Percentiles rank a stretch among this genome's conserved stretches.
These are phyloP conservation scores for Phaseolus lunatus DNA, from an alignment of 306 rosid species.

Conservation along the genomic window DNA sequence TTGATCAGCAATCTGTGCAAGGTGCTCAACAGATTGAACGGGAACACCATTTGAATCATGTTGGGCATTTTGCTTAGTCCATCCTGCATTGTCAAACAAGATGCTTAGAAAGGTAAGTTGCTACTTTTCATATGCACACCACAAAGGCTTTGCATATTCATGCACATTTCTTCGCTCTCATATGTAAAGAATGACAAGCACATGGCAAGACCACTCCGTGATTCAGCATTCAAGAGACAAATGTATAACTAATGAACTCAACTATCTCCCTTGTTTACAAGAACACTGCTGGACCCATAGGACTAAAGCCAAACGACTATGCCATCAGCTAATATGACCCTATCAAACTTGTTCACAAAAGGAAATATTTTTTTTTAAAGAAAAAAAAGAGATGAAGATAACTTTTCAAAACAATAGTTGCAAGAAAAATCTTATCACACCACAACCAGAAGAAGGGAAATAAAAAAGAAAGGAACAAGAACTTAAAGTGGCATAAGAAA, in stretches of 20 bases:
- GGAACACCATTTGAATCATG: constrained; percentile 53
- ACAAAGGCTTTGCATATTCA: neutral
- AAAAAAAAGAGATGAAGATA: neutral
- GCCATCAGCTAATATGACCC: neutral
- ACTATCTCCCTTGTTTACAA: neutral
- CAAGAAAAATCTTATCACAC: neutral
- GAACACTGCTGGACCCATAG: neutral
- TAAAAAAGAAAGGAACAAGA: neutral
- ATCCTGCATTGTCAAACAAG: constrained; percentile 53
- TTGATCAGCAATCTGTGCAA: constrained; percentile 48
- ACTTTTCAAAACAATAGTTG: neutral
- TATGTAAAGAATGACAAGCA: constrained; percentile 15
- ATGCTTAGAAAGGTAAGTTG: constrained; percentile 15
- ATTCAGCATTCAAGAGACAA: neutral
- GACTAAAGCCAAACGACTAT: neutral
- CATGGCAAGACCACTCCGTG: constrained; percentile 19
- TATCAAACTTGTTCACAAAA: constrained; percentile 16
- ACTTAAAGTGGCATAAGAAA: neutral
- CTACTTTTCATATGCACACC: constrained; percentile 14
- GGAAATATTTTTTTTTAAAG: constrained; percentile 8
- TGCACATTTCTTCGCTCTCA: neutral
- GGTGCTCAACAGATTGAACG: constrained; percentile 54
- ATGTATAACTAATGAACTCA: too few relatives aligned
- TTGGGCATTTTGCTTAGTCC: constrained; percentile 49
- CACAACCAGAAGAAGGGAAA: neutral